phyloP scores from a whole-genome alignment of 768 basidiomycete genomes.

The Tulasnella sp. region DNA sequence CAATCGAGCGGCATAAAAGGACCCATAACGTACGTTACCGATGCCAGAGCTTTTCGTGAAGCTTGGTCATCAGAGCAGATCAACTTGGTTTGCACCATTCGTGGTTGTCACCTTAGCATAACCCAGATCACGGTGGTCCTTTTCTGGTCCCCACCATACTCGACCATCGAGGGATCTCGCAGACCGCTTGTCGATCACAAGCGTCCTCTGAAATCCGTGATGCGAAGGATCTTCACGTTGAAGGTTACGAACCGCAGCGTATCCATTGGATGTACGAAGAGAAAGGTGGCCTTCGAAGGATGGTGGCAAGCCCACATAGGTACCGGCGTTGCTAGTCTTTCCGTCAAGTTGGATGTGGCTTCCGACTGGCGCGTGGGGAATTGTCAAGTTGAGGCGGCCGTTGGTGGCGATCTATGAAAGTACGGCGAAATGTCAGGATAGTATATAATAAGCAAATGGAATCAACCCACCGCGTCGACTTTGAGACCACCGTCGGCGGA shows the following conservation, averaged over 20 bases:
- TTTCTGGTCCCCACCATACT: conserved; percentile 30
- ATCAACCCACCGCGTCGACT: conserved; percentile 1
- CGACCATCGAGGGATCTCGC: neutral
- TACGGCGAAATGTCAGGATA: neutral
- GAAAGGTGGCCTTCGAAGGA: conserved; percentile 27
- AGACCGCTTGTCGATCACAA: neutral
- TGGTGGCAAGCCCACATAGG: conserved; percentile 19
- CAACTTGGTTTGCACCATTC: conserved; percentile 22
- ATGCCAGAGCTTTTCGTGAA: neutral
- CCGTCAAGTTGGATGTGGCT: conserved; percentile 22
- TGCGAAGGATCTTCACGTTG: conserved; percentile 21
- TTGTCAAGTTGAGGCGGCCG: conserved; percentile 22
- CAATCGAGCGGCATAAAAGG: neutral
- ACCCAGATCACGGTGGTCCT: conserved; percentile 29
- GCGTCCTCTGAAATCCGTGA: conserved; percentile 8
- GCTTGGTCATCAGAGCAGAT: neutral
- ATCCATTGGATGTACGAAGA: conserved; percentile 7
- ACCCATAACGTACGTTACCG: neutral
- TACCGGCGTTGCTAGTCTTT: neutral
- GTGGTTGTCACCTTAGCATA: conserved; percentile 17
- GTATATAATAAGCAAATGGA: neutral
- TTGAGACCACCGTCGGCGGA: conserved; percentile 27
- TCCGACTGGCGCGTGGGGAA: conserved; percentile 10
- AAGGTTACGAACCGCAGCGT: neutral
- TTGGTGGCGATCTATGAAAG: conserved; percentile 23